phyloP scores from a whole-genome alignment of 139 green algal genomes.

The Raphidocelis subcapitata region DNA sequence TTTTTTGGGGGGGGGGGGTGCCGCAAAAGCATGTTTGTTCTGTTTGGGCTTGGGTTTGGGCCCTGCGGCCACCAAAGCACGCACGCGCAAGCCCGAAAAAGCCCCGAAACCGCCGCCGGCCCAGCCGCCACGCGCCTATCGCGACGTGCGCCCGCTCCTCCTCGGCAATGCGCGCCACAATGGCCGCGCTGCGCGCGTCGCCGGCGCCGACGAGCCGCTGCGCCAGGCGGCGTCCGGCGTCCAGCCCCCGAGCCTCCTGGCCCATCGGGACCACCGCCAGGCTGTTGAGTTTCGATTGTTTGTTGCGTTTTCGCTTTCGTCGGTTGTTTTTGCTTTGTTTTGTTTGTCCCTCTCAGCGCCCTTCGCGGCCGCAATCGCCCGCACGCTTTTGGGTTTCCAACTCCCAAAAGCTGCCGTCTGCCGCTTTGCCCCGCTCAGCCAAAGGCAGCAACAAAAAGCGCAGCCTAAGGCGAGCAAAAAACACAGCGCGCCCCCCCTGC shows the following conservation, averaged over 20 bases:
- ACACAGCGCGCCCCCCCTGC: too few relatives aligned
- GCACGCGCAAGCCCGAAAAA: neutral
- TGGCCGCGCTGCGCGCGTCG: conserved; percentile 63
- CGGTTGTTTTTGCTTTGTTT: neutral
- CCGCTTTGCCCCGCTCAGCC: too few relatives aligned
- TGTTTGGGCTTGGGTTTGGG: too few relatives aligned
- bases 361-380: too few relatives aligned
- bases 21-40: neutral
- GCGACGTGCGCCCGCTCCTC: conserved; percentile 82
- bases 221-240: conserved; percentile 52
- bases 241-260: conserved; percentile 74
- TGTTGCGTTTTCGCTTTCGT: too few relatives aligned
- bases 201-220: conserved; percentile 57
- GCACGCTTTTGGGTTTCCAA: too few relatives aligned
- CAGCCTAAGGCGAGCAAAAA: too few relatives aligned
- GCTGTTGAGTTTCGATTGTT: conserved; percentile 18
- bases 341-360: neutral
- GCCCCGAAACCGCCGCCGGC: neutral
- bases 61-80: neutral
- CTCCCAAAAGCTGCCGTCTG: too few relatives aligned
- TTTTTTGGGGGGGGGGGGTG: neutral
- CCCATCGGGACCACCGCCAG: conserved; percentile 83
- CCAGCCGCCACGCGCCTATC: conserved; percentile 41
- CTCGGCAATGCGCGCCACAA: conserved; percentile 66
- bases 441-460: too few relatives aligned